Evolutionary conservation across 306 rosid species (phyloP), one percentile per base, ranked within the genome.

Genomic region (Trifolium subterraneum): DNA sequence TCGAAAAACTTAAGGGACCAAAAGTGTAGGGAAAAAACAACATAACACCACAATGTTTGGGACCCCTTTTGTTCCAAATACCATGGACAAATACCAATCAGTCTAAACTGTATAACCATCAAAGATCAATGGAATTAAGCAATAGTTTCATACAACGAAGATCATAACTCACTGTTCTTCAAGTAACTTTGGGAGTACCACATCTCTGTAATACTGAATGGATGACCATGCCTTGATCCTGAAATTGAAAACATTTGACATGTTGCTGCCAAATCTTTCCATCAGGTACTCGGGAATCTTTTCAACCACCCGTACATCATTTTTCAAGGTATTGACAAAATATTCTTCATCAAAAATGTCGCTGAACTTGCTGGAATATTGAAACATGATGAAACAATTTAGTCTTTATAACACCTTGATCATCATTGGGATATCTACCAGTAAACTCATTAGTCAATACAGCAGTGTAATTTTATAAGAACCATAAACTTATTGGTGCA

Each of bases 221-320:
- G 98, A 73, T 16, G 98, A 88, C 92, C 93, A 88, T 56, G 98
- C 98, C 84, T 94, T 94, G 78, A 94, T 87, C 78, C 91, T 91
- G 89, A 94, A 94, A 89, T 94, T 94, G 96, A 84, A 84, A 72
- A 94, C 96, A 31, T 94, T 91, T 77, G 87, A 83, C 91, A 94
- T 60, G 82, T 94, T 88, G 93, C 77, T 85, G 77, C 92, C 98
- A 83, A 94, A 94, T 64, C 98, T 89, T 84, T 94, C 98, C 97
- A 94, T 88, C 75, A 94, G 81, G 79, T 83, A 88, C 72, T 76
- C 89, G 1, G 98, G 98, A 80, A 94, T 83, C 90, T 79, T 86
- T 59, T 88, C 83, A 73, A 94, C 97, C 68, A 94, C 85, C 22
- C 77, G 90, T 22, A 94, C 97, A 77, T 91, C 98, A 79, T 88